Base-by-base conservation (phyloP, 2,329 filamentous ascomycete genomes). In the Ophiocordyceps camponoti-floridani region DNA sequence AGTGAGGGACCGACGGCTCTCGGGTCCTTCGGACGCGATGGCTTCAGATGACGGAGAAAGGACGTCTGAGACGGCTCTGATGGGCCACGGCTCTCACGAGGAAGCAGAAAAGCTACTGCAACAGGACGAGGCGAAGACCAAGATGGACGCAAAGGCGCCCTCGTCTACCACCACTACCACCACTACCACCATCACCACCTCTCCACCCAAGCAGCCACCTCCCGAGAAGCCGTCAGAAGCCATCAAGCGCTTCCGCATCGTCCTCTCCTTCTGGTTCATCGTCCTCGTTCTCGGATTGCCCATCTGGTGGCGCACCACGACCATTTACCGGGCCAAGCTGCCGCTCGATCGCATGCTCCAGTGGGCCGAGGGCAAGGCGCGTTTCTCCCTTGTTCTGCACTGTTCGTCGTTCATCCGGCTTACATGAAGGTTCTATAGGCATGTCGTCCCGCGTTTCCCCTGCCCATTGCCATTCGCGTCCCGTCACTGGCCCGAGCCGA, bases 221-320 rank as follows among this genome's bases (percentile, higher is more conserved):
- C 80, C 85, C 28, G 88, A 96, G 66, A 81, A 77, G 50, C 64
- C 73, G 18, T 71, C 80, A 51, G 78, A 82, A 50, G 68, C 81
- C 44, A 75, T 74, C 56, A 75, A 81, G 47, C 80, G 91, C 45
- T 75, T 77, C 42, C 69, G 70, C 49, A 82, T 96, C 43, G 79
- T 98, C 49, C 60, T 84, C 49, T 89, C 89, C 9, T 96, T 95
- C 62, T 98, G 91, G 91, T 67, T 78, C 5, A 77, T 96, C 35
- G 84, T 94, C 7, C 59, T 94, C 7, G 73, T 82, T 28, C 65
- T 98, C 6, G 91, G 91, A 3, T 61, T 98, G 51, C 91, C 91
- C 46, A 81, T 94, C 73, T 98, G 91, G 91, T 93, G 86, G 79
- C 79, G 79, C 60, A 96, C 91, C 0, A 98, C 91, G 4, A 82